A percentile compares a stretch with the other conserved stretches of the same genome.
Conservation (phyloP, 345 rosid genomes). For the Mallotus nudiflorus region DNA sequence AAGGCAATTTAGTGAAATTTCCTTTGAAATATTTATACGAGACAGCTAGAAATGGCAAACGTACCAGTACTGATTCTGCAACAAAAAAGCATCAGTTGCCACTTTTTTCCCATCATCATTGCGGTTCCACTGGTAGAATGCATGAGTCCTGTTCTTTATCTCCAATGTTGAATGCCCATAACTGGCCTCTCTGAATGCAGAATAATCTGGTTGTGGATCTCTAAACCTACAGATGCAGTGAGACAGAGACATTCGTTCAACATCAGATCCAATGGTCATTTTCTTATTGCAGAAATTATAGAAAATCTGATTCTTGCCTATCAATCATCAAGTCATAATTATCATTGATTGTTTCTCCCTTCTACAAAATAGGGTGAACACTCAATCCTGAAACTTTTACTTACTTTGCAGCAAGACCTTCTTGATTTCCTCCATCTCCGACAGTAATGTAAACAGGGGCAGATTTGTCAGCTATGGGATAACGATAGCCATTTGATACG, state of each 20-base stretch:
- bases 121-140: conserved; percentile 88
- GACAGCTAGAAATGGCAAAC: not conserved
- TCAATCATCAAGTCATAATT: too few relatives aligned
- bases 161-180: conserved; percentile 88
- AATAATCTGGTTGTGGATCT: conserved; percentile 89
- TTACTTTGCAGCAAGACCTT: conserved; percentile 82
- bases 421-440: conserved; percentile 97
- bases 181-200: conserved; percentile 96
- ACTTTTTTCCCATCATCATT: conserved; percentile 87
- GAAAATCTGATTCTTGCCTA: too few relatives aligned
- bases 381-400: not conserved
- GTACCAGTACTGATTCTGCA: conserved; percentile 78
- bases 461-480: conserved; percentile 68
- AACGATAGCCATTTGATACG: conserved; percentile 60
- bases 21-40: too few relatives aligned
- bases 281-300: too few relatives aligned
- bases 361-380: too few relatives aligned
- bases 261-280: too few relatives aligned
- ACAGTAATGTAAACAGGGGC: conserved; percentile 90
- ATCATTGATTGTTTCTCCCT: too few relatives aligned
- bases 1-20: too few relatives aligned
- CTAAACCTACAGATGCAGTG: conserved; percentile 50
- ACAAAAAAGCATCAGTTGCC: conserved; percentile 57
- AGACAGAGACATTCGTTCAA: not conserved
- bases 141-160: conserved; percentile 83